Base-by-base conservation (phyloP, 495 filamentous ascomycete genomes). In the Penicilliopsis zonata region DNA sequence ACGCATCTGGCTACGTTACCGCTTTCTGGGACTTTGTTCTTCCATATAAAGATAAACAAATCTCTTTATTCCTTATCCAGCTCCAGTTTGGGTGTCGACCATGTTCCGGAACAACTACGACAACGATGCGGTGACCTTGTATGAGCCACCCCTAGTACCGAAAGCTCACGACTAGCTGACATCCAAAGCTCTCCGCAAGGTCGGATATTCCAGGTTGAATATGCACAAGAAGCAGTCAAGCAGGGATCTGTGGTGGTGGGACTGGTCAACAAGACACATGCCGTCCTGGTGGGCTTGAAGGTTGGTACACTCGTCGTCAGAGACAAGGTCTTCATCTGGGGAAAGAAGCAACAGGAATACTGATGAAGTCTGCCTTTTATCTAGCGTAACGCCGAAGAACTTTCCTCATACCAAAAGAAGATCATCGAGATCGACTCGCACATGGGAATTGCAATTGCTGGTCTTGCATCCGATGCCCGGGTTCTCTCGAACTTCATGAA, bases 101-200 rank as follows among this genome's bases (percentile, higher is more conserved):
- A 98, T 98, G 90, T 98, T 98, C 69, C 75, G 90, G 63, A 98
- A 98, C 69, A 95, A 96, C 64, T 98, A 98, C 72, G 90, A 98
- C 66, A 98, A 96, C 74, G 90, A 98, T 67, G 87, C 86, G 20
- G 88, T 98, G 61, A 98, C 90, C 65, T 98, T 96, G 87, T 95
- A 72, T 63, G 73, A 38, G 33, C 30, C 41, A 23, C 35, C 24
- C 20, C 33, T 26, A 33, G 25, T 30, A 33, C 36, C 33, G 25
- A 35, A 36, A 50, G 39, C 46, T 45, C 18, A 14, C 18, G 13
- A 30, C 29, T 34, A 18, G 41, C 28, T 34, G 28, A 33, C 29
- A 30, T 31, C 33, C 31, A 31, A 47, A 95, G 87, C 79, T 98
- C 90, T 36, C 90, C 90, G 30, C 90, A 98, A 72, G 90, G 90